A percentile compares a stretch with the other conserved stretches of the same genome.
Evolutionary conservation across 1,284 basidiomycete species (phyloP).

Genomic region (Ceraceosorus bombacis): DNA sequence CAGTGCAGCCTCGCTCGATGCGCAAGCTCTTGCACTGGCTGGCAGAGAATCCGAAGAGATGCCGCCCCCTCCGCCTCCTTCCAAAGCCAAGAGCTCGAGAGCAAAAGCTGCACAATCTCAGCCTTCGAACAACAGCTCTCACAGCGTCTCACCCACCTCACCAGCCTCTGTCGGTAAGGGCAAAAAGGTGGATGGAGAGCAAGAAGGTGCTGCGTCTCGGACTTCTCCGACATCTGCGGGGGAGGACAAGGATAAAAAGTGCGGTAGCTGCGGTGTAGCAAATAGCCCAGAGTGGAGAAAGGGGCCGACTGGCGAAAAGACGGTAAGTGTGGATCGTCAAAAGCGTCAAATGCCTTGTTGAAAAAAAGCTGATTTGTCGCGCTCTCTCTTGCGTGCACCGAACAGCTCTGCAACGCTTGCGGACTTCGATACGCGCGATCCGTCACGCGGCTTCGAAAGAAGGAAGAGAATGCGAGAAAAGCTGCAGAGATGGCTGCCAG

Average conservation of each 20-base stretch:
- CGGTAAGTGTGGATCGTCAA: conserved; percentile 9
- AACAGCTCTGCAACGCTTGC: conserved; percentile 42
- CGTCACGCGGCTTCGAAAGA: conserved; percentile 32
- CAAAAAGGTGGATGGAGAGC: too few species aligned
- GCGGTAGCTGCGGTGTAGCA: conserved; percentile 49
- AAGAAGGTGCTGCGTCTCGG: too few species aligned
- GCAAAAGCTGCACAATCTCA: conserved; percentile 10
- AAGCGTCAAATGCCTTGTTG: background rate
- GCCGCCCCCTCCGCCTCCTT: too few species aligned
- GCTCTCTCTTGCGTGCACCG: background rate
- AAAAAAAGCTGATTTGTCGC: too few species aligned
- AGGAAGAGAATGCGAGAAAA: conserved; percentile 33
- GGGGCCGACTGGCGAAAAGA: conserved; percentile 46
- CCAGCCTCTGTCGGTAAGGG: too few species aligned
- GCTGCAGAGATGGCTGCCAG: conserved; percentile 12
- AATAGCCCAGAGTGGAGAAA: conserved; percentile 91
- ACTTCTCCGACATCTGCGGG: too few species aligned
- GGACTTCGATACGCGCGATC: conserved; percentile 44
- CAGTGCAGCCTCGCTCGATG: conserved; percentile 18
- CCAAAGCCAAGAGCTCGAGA: too few species aligned
- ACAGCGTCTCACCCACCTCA: too few species aligned
- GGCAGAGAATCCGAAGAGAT: too few species aligned
- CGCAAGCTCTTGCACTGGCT: background rate
- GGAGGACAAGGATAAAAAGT: conserved; percentile 19
- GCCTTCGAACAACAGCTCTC: background rate